Evolutionary conservation across 495 filamentous ascomycete species (phyloP).

Genomic region (Beverwykella pulmonaria): DNA sequence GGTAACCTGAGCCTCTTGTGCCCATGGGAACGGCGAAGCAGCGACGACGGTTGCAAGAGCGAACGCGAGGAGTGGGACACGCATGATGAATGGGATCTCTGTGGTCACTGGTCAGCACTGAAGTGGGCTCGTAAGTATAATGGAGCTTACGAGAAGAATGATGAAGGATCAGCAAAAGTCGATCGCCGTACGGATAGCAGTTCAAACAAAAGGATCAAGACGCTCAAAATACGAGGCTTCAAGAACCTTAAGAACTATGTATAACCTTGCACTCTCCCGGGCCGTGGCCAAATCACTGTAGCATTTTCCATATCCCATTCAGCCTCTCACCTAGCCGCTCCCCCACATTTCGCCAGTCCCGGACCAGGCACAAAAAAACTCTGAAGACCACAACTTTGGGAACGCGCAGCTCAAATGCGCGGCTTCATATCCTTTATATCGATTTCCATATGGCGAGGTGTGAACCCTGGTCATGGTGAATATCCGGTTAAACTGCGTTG

Average conservation of each 20-base stretch:
- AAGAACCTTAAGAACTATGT: constrained; percentile 2
- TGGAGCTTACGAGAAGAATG: neutral
- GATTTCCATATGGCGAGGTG: constrained; percentile 11
- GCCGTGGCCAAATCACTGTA: constrained; percentile 12
- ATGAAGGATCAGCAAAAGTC: constrained; percentile 5
- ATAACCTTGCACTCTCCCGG: constrained; percentile 1
- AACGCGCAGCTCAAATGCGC: constrained; percentile 18
- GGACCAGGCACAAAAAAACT: neutral
- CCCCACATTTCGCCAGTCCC: constrained; percentile 16
- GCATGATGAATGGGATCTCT: constrained; percentile 9
- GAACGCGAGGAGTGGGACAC: constrained; percentile 12
- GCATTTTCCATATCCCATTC: neutral
- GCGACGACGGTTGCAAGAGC: constrained; percentile 11
- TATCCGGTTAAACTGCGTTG: constrained; percentile 24
- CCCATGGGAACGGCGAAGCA: constrained; percentile 10
- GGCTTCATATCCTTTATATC: constrained; percentile 26
- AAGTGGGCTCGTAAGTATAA: neutral
- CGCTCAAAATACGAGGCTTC: constrained; percentile 5
- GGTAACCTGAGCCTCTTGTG: neutral
- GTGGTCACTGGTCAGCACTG: neutral
- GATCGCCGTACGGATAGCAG: constrained; percentile 4
- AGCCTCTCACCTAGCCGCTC: neutral
- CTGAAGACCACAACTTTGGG: constrained; percentile 9
- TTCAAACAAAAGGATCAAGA: constrained; percentile 10
- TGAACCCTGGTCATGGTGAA: neutral